These are phyloP conservation scores for Alternaria viburni DNA, from an alignment of 2,329 filamentous ascomycete genomes.

Conservation along the genomic window DNA sequence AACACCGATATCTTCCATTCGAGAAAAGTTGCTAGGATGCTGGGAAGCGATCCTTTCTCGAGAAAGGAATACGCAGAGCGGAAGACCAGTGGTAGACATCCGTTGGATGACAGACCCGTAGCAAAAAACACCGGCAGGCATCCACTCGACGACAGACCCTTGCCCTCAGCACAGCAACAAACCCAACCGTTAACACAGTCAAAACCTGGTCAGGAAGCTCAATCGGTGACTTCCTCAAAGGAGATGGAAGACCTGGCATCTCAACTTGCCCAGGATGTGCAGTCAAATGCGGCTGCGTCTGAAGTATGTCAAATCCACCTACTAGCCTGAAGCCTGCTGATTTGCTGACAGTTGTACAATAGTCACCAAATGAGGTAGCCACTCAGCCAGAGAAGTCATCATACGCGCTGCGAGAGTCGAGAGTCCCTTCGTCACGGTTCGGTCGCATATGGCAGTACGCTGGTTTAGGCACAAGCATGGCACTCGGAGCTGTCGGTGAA, in stretches of 20 bases:
- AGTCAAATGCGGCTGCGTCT: slow-evolving; percentile 33
- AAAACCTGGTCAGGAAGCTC: slow-evolving; percentile 11
- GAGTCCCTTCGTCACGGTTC: slow-evolving; percentile 85
- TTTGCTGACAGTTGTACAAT: slow-evolving; percentile 52
- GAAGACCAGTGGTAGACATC: slow-evolving; percentile 27
- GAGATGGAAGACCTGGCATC: slow-evolving; percentile 56
- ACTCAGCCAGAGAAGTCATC: slow-evolving; percentile 41
- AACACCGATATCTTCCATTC: slow-evolving; percentile 69
- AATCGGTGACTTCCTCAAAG: slow-evolving; percentile 26
- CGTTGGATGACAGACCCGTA: slow-evolving; percentile 15
- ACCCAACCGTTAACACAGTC: slow-evolving; percentile 18
- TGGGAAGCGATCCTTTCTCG: slow-evolving; percentile 55
- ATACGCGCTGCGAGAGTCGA: slow-evolving; percentile 84
- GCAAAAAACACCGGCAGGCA: slow-evolving; percentile 6
- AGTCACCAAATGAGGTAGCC: slow-evolving; percentile 43
- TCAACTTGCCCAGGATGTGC: slow-evolving; percentile 54
- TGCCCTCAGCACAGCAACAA: slow-evolving; percentile 12
- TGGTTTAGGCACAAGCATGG: slow-evolving; percentile 91
- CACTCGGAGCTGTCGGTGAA: slow-evolving; percentile 88
- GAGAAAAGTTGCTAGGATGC: slow-evolving; percentile 61
- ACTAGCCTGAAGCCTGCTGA: slow-evolving; percentile 44
- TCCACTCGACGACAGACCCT: slow-evolving; percentile 17
- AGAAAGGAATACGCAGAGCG: slow-evolving; percentile 44
- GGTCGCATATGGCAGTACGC: slow-evolving; percentile 94
- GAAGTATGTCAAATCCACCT: slow-evolving; percentile 29